A percentile compares a stretch with the other conserved stretches of the same genome.
These are phyloP conservation scores for Blastocystis sp. DNA, from an alignment of 352 stramenopile species.

Conservation along the genomic window DNA sequence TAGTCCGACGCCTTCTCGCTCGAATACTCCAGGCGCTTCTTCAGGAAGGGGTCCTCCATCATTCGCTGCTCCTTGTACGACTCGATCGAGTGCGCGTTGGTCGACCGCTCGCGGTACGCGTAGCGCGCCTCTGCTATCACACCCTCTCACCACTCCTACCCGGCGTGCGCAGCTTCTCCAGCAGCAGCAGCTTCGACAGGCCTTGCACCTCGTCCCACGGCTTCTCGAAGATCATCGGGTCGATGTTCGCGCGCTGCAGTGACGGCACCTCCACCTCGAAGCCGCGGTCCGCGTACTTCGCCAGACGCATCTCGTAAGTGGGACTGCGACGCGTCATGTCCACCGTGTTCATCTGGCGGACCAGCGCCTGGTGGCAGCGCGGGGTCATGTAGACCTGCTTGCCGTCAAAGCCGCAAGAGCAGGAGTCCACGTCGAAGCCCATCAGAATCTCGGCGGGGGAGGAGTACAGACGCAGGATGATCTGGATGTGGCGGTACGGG, in stretches of 20 bases:
- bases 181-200: constrained; percentile 69
- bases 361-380: constrained; percentile 72
- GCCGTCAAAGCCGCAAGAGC: constrained; percentile 72
- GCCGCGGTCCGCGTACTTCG: constrained; percentile 71
- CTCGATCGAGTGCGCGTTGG: not conserved
- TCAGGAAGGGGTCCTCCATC: constrained; percentile 64
- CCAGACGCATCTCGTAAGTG: constrained; percentile 72
- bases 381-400: constrained; percentile 72
- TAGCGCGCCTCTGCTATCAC: constrained; percentile 54
- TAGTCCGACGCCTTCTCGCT: constrained; percentile 72
- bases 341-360: constrained; percentile 72
- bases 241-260: constrained; percentile 57
- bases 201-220: constrained; percentile 70
- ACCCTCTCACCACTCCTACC: not conserved
- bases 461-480: constrained; percentile 73
- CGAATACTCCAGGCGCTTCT: constrained; percentile 70
- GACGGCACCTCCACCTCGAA: constrained; percentile 72
- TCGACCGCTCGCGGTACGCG: constrained; percentile 46
- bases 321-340: constrained; percentile 73
- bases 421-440: constrained; percentile 74
- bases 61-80: constrained; percentile 65
- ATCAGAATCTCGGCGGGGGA: constrained; percentile 73
- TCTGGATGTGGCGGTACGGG: constrained; percentile 74
- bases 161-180: constrained; percentile 70
- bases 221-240: constrained; percentile 72